Conservation (phyloP, 2,329 filamentous ascomycete species). For the Colletotrichum gigasporum region DNA sequence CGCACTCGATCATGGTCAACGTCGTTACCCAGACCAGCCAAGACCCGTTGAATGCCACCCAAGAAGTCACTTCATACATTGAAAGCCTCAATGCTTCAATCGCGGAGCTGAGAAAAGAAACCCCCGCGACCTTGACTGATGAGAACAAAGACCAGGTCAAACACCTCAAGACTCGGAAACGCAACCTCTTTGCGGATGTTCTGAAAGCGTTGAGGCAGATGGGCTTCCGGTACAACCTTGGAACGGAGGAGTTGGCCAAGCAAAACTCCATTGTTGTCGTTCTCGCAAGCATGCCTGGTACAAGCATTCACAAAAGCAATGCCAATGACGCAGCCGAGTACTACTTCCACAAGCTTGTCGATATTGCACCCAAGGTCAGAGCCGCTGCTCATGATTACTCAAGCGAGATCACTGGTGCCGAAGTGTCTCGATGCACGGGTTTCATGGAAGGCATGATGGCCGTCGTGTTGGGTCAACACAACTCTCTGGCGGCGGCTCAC, state of each 20-base stretch:
- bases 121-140: slow-evolving; percentile 81
- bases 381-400: slow-evolving; percentile 77
- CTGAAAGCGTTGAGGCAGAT: slow-evolving; percentile 85
- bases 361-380: slow-evolving; percentile 75
- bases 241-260: slow-evolving; percentile 74
- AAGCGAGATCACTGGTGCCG: slow-evolving; percentile 83
- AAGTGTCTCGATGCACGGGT: slow-evolving; percentile 81
- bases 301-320: slow-evolving; percentile 32
- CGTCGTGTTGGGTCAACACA: slow-evolving; percentile 69
- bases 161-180: slow-evolving; percentile 90
- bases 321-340: slow-evolving; percentile 65
- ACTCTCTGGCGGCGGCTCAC: slow-evolving; percentile 52
- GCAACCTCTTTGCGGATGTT: slow-evolving; percentile 89
- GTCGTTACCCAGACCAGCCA: slow-evolving; percentile 50
- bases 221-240: slow-evolving; percentile 87
- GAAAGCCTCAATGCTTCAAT: slow-evolving; percentile 73
- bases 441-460: slow-evolving; percentile 88
- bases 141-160: slow-evolving; percentile 87
- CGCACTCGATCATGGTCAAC: slow-evolving; percentile 78
- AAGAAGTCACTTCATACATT: slow-evolving; percentile 71
- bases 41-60: slow-evolving; percentile 16
- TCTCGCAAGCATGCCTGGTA: slow-evolving; percentile 60
- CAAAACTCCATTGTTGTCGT: slow-evolving; percentile 78
- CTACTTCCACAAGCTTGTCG: slow-evolving; percentile 82
- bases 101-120: slow-evolving; percentile 81